A percentile compares a stretch with the other conserved stretches of the same genome.
Conservation (phyloP, 768 basidiomycete genomes). For the Goffeauzyma gilvescens region DNA sequence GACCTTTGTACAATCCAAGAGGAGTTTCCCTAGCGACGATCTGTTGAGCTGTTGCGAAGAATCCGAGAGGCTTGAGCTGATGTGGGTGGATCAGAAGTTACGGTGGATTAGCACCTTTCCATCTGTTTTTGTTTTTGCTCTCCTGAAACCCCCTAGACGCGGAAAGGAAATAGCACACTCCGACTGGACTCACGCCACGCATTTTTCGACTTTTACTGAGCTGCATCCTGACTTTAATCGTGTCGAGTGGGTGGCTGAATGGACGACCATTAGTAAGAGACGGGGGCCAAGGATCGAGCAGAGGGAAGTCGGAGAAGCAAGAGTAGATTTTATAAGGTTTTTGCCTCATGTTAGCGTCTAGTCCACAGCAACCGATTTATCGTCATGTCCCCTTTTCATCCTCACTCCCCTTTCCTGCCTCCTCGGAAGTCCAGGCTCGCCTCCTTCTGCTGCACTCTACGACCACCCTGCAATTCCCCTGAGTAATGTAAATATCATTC, state of each 20-base stretch:
- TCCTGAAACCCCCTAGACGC: neutral
- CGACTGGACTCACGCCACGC: conserved; percentile 67
- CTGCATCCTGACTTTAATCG: conserved; percentile 99
- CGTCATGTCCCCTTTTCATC: no score
- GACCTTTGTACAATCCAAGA: conserved; percentile 88
- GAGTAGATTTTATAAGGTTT: neutral
- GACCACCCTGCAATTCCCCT: no score
- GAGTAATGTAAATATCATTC: no score
- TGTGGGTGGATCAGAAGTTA: neutral
- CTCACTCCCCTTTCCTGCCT: neutral
- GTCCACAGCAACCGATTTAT: no score
- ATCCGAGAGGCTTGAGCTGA: conserved; percentile 79
- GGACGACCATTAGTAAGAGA: conserved; percentile 37
- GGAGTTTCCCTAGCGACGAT: conserved; percentile 84
- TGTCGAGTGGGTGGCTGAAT: conserved; percentile 82
- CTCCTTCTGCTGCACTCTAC: no score
- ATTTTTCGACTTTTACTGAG: conserved; percentile 58
- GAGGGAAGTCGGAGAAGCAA: no score
- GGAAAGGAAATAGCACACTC: neutral
- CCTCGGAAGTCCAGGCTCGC: neutral
- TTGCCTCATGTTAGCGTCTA: no score
- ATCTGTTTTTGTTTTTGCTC: neutral
- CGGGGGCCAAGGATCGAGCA: neutral
- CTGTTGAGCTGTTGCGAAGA: conserved; percentile 70
- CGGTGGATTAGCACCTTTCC: no score